These are phyloP conservation scores for Colletotrichum tabaci DNA, from an alignment of 2,329 filamentous ascomycete genomes.

Conservation along the genomic window DNA sequence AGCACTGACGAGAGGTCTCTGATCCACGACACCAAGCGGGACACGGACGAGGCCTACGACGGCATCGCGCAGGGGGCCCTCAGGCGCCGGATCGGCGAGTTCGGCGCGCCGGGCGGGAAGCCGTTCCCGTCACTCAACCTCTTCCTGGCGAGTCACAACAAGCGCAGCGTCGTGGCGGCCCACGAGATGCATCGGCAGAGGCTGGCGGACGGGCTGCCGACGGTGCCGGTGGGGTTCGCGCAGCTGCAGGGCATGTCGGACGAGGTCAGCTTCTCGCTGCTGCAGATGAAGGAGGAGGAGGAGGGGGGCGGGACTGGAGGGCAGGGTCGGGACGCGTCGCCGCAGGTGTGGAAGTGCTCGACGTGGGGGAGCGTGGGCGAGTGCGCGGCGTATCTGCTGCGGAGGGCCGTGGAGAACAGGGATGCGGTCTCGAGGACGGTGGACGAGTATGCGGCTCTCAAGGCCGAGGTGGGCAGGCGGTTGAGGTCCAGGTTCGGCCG, in stretches of 20 bases:
- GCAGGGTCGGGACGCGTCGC: conserved; percentile 8
- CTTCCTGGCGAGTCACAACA: conserved; percentile 90
- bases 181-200: conserved; percentile 72
- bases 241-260: conserved; percentile 82
- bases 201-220: conserved; percentile 60
- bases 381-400: conserved; percentile 47
- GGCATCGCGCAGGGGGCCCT: conserved; percentile 78
- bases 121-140: conserved; percentile 72
- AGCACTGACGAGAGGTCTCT: conserved; percentile 77
- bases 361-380: conserved; percentile 50
- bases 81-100: conserved; percentile 70
- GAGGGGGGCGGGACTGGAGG: neutral
- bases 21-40: conserved; percentile 80
- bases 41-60: conserved; percentile 82
- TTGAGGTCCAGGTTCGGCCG: conserved; percentile 46
- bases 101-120: conserved; percentile 47
- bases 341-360: conserved; percentile 48
- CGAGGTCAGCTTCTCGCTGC: conserved; percentile 81
- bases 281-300: conserved; percentile 44
- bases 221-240: conserved; percentile 57
- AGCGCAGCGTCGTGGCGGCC: conserved; percentile 62
- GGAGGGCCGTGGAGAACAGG: conserved; percentile 49
- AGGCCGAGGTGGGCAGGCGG: conserved; percentile 48
- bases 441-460: conserved; percentile 50
- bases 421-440: conserved; percentile 53